These are phyloP conservation scores for Moricandia moricandioides DNA, from an alignment of 345 rosid species.

Conservation along the genomic window DNA sequence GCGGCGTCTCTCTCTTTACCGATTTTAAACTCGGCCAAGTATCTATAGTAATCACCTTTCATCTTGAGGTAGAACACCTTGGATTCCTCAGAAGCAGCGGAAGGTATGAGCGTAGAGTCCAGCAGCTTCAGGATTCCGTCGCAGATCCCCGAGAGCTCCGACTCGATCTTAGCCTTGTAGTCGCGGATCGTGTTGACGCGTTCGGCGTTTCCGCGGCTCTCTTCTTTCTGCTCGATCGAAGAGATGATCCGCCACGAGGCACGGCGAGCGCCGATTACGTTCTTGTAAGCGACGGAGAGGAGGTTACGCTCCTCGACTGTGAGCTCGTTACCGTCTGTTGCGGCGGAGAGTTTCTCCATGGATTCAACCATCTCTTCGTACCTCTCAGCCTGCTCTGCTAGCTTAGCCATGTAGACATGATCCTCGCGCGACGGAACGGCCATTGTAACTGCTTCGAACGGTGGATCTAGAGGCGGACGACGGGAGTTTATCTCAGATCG, in stretches of 20 bases:
- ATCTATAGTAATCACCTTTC: constrained; percentile 88
- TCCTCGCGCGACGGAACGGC: constrained; percentile 60
- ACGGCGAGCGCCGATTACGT: constrained; percentile 64
- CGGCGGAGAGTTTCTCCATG: constrained; percentile 57
- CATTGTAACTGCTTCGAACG: constrained; percentile 5
- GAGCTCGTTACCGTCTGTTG: constrained; percentile 47
- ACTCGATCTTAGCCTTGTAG: constrained; percentile 71
- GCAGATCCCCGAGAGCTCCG: constrained; percentile 70
- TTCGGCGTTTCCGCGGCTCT: constrained; percentile 52
- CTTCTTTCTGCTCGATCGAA: constrained; percentile 5
- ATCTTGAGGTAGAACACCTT: constrained; percentile 84
- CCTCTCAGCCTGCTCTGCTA: constrained; percentile 93
- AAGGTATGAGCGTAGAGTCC: constrained; percentile 64
- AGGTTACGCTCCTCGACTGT: constrained; percentile 80
- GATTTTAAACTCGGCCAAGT: constrained; percentile 78
- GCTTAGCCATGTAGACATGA: constrained; percentile 79
- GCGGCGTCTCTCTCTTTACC: constrained; percentile 77
- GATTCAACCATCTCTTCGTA: constrained; percentile 90
- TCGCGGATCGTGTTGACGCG: constrained; percentile 73
- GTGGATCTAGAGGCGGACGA: neutral
- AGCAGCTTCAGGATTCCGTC: constrained; percentile 82
- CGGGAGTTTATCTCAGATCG: neutral
- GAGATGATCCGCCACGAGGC: constrained; percentile 74
- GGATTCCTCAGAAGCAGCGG: constrained; percentile 63
- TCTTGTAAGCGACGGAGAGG: constrained; percentile 47